These are phyloP conservation scores for Acacia acuminata DNA, from an alignment of 306 rosid species.

Conservation along the genomic window DNA sequence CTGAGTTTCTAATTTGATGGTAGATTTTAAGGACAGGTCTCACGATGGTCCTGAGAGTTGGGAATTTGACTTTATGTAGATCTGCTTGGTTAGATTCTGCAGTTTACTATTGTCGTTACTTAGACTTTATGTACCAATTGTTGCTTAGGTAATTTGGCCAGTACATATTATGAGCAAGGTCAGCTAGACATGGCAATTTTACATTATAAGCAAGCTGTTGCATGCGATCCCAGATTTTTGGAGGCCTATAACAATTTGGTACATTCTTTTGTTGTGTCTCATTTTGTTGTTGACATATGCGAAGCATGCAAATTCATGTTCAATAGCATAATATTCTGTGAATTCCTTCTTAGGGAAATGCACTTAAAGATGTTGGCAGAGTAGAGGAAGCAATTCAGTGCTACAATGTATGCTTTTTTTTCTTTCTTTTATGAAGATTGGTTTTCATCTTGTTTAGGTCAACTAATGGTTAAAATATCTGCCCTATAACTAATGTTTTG, in stretches of 20 bases:
- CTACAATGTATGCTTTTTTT: constrained; percentile 66
- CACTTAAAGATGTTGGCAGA: constrained; percentile 87
- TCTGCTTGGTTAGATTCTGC: background rate
- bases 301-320: background rate
- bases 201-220: constrained; percentile 93
- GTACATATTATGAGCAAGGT: constrained; percentile 90
- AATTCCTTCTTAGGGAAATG: constrained; percentile 71
- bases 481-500: constrained; percentile 30
- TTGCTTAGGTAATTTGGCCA: constrained; percentile 85
- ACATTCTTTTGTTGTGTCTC: constrained; percentile 33
- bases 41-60: background rate
- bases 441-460: background rate
- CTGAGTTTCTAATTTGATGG: constrained; percentile 4
- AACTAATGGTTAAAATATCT: background rate
- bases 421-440: background rate
- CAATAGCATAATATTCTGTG: background rate
- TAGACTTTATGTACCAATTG: constrained; percentile 14
- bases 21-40: background rate
- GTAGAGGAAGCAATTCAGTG: constrained; percentile 97
- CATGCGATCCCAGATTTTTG: constrained; percentile 90
- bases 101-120: background rate
- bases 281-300: background rate
- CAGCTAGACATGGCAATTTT: constrained; percentile 91
- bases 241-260: constrained; percentile 99
- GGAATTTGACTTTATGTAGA: background rate